A percentile compares a stretch with the other conserved stretches of the same genome.
Conservation (phyloP, 129 eudicot genomes). For the Ambrosia trifida region DNA sequence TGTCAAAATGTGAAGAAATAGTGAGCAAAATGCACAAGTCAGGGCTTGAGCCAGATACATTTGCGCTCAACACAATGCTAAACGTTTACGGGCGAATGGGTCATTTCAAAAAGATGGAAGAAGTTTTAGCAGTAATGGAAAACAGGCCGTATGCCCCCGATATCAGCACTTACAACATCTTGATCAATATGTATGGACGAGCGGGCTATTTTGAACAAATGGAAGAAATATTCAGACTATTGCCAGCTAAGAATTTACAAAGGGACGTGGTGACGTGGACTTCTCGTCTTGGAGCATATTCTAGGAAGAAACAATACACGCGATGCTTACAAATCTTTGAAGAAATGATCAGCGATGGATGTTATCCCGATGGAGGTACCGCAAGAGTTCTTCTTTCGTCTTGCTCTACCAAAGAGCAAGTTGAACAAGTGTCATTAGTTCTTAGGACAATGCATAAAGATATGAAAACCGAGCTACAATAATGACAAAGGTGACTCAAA, state of each 20-base stretch:
- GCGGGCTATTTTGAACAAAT: constrained; percentile 76
- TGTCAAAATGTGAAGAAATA: constrained; percentile 69
- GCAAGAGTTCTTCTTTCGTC: constrained; percentile 80
- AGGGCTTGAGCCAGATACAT: constrained; percentile 74
- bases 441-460: constrained; percentile 82
- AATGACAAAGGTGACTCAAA: not conserved
- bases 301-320: constrained; percentile 73
- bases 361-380: constrained; percentile 95
- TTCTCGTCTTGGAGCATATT: constrained; percentile 82
- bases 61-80: constrained; percentile 71
- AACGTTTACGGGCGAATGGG: constrained; percentile 76
- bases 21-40: constrained; percentile 73
- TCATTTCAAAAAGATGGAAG: constrained; percentile 81
- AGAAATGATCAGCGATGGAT: constrained; percentile 78
- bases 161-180: constrained; percentile 84
- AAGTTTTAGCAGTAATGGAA: constrained; percentile 75
- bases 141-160: constrained; percentile 50
- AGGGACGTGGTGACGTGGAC: constrained; percentile 88
- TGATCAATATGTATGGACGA: constrained; percentile 80
- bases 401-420: constrained; percentile 78
- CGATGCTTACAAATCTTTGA: constrained; percentile 75
- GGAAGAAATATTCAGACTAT: constrained; percentile 62
- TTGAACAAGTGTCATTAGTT: constrained; percentile 67
- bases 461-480: constrained; percentile 29
- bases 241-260: constrained; percentile 51